These are phyloP conservation scores for Manihot esculenta DNA, from an alignment of 441 rosid genomes.

Conservation along the genomic window DNA sequence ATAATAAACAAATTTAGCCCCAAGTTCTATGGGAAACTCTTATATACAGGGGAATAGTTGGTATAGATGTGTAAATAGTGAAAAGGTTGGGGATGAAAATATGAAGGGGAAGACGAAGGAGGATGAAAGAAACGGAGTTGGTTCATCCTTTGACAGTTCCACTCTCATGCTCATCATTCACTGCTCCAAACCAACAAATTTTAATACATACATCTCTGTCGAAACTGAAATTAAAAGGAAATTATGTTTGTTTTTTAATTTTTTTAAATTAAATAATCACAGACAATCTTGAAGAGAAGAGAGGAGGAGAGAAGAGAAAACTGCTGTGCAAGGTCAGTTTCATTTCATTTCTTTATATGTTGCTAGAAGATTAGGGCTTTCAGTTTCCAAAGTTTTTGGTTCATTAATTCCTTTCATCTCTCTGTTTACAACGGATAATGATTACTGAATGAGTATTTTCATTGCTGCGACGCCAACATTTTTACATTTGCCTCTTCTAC, in stretches of 20 bases:
- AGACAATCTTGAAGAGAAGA: background rate
- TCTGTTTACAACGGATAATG: background rate
- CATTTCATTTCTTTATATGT: background rate
- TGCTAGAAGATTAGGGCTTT: background rate
- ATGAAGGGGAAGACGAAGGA: background rate
- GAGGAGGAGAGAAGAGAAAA: background rate
- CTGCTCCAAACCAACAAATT: background rate
- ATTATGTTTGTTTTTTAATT: background rate
- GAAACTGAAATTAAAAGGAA: background rate
- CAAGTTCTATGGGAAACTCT: too few relatives aligned
- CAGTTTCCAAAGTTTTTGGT: background rate
- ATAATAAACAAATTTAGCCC: too few relatives aligned
- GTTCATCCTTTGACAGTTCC: background rate
- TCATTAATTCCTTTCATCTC: background rate
- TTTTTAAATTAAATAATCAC: background rate
- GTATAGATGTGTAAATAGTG: too few relatives aligned
- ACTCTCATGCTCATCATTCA: background rate
- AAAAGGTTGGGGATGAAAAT: background rate
- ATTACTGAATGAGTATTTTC: background rate
- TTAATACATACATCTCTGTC: background rate
- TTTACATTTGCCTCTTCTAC: background rate
- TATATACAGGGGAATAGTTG: too few relatives aligned
- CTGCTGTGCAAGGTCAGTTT: background rate
- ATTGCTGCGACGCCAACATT: background rate
- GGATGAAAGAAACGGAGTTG: background rate